Base-by-base conservation (phyloP, 805 yeast genomes). In the Teunomyces gatunensis region DNA sequence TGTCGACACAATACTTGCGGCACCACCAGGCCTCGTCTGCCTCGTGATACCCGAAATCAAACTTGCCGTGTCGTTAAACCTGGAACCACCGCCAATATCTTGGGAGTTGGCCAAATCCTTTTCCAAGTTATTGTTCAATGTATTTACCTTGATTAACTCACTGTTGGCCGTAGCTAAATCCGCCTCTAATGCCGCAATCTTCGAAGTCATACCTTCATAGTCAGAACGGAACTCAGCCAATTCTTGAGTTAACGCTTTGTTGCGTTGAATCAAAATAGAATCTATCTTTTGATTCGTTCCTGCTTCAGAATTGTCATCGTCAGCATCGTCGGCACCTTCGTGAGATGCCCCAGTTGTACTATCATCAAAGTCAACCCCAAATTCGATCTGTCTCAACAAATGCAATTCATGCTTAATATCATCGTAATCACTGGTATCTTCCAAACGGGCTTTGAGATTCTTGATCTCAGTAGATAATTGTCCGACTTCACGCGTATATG, bases 371-470 rank as follows among this genome's bases (percentile, higher is more conserved):
- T 68, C 69, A 20, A 53, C 65, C 3, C 91, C 91, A 66, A 89
- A 86, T 57, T 87, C 89, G 33, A 89, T 84, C 52, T 84, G 83
- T 60, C 85, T 82, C 50, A 90, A 63, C 21, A 89, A 78, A 15
- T 77, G 78, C 53, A 91, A 70, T 58, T 91, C 97, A 43, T 80
- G 78, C 61, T 89, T 89, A 42, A 90, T 62, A 51, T 88, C 90
- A 45, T 87, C 90, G 64, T 91, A 90, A 60, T 90, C 96, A 2
- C 75, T 67, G 44, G 82, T 79, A 28, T 70, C 63, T 3, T 69
- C 68, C 39, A 85, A 59, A 47, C 79, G 77, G 21, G 68, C 67
- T 56, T 78, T 79, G 53, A 87, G 68, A 4, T 63, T 60, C 7
- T 69, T 71, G 21, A 80, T 63, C 60, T 86, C 92, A 12, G 65